Conservation (phyloP, 768 basidiomycete species). For the Suillus clintonianus region DNA sequence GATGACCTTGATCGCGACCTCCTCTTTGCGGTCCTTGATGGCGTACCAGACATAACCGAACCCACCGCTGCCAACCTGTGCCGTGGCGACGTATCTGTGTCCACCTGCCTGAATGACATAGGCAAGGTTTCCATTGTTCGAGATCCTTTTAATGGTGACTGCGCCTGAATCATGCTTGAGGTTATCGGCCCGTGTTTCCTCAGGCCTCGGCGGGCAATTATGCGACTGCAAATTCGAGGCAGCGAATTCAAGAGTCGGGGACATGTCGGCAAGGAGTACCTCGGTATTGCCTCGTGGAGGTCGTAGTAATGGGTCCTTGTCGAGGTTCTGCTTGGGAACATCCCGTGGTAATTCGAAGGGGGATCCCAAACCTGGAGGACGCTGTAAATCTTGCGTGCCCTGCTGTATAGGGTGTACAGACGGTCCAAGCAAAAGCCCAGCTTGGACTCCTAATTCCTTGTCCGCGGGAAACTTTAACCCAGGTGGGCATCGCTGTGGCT, state of each 20-base stretch:
- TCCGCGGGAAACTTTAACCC: not conserved
- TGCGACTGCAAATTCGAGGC: not conserved
- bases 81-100: constrained; percentile 2
- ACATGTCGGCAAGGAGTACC: not conserved
- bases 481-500: too few relatives aligned
- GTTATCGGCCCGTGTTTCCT: not conserved
- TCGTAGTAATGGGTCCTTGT: not conserved
- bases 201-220: not conserved
- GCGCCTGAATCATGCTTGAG: not conserved
- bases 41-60: constrained; percentile 12
- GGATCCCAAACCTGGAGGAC: not conserved
- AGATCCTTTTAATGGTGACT: not conserved
- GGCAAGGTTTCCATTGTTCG: not conserved
- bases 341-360: not conserved
- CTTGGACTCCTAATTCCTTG: not conserved
- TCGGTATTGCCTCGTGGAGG: not conserved
- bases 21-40: constrained; percentile 6
- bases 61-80: constrained; percentile 8
- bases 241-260: not conserved
- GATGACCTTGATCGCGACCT: constrained; percentile 14
- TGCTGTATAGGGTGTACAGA: not conserved
- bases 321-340: not conserved
- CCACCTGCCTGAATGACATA: constrained; percentile 4
- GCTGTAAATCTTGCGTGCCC: not conserved
- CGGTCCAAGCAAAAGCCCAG: not conserved